Evolutionary conservation across 225 moss, liverwort and hornwort genomes (phyloP), one percentile per base, ranked within the genome.

Genomic region (Straminergon stramineum): DNA sequence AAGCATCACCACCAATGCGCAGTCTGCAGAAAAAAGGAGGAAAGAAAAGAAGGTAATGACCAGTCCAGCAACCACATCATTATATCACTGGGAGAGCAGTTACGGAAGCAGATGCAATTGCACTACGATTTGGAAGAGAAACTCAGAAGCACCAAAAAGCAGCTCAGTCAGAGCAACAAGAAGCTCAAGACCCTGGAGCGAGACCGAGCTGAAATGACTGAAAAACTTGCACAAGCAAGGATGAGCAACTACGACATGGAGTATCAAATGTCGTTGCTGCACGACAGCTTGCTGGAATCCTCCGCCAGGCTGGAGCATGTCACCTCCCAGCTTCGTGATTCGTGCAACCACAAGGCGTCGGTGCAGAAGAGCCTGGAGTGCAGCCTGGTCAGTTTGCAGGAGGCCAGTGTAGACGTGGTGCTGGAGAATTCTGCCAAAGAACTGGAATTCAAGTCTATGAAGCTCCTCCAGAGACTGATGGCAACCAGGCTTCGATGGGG

Each of bases 391-490:
- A 94, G 62, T 48, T 48, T 92, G 90, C 89, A 89, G 13, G 89
- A 91, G 51, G 87, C 87, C 10, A 91, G 48, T 55, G 90, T 89
- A 5, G 92, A 91, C 86, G 90, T 86, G 61, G 66, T 91, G 65
- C 82, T 92, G 30, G 92, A 92, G 82, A 91, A 91, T 79, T 94
- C 91, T 5, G 94, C 90, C 78, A 92, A 89, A 77, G 87, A 89
- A 70, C 79, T 94, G 41, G 88, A 94, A 66, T 90, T 87, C 67
- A 94, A 92, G 68, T 92, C 94, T 6, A 92, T 91, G 90, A 91
- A 90, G 68, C 90, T 94, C 61, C 90, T 94, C 37, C 92, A 92
- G 77, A 88, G 89, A 84, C 84, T 93, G 77, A 89, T 86, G 91
- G 93, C 91, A 51, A 91, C 91, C 82, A 88, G 91, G 43, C 84